A percentile compares a stretch with the other conserved stretches of the same genome.
Conservation (phyloP, 1,139 yeast species). For the Suhomyces anneliseae region DNA sequence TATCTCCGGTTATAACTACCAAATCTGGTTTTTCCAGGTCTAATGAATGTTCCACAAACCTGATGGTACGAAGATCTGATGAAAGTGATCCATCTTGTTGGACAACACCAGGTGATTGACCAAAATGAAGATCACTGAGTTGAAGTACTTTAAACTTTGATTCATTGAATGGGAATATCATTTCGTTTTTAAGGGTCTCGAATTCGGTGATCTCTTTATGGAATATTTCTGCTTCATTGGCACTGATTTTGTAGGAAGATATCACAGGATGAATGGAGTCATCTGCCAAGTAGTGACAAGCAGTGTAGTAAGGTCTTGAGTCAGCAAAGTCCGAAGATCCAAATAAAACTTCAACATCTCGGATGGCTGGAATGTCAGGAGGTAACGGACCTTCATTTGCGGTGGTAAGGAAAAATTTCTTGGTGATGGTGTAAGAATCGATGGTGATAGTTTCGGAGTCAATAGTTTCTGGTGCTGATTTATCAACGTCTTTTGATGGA, state of each 20-base stretch:
- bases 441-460: constrained; percentile 4
- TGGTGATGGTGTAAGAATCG: constrained; percentile 9
- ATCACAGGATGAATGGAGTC: constrained; percentile 12
- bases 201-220: constrained; percentile 6
- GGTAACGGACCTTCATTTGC: constrained; percentile 8
- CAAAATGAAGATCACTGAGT: constrained; percentile 43
- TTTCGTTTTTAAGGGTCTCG: constrained; percentile 4
- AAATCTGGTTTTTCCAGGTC: constrained; percentile 33
- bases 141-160: constrained; percentile 35
- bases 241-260: constrained; percentile 11
- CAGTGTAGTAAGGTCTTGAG: constrained; percentile 12
- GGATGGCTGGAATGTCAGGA: constrained; percentile 17
- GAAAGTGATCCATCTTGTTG: constrained; percentile 20
- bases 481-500: constrained; percentile 1
- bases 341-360: constrained; percentile 28
- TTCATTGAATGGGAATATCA: constrained; percentile 4
- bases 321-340: constrained; percentile 26
- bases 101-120: constrained; percentile 31
- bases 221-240: constrained; percentile 8
- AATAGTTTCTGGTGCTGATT: neutral
- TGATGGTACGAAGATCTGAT: constrained; percentile 31
- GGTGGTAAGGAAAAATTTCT: constrained; percentile 10
- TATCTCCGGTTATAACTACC: constrained; percentile 45
- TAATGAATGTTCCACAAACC: constrained; percentile 30
- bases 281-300: constrained; percentile 9